A percentile compares a stretch with the other conserved stretches of the same genome.
These are phyloP conservation scores for Eutrema salsugineum DNA, from an alignment of 441 rosid species.

Conservation along the genomic window DNA sequence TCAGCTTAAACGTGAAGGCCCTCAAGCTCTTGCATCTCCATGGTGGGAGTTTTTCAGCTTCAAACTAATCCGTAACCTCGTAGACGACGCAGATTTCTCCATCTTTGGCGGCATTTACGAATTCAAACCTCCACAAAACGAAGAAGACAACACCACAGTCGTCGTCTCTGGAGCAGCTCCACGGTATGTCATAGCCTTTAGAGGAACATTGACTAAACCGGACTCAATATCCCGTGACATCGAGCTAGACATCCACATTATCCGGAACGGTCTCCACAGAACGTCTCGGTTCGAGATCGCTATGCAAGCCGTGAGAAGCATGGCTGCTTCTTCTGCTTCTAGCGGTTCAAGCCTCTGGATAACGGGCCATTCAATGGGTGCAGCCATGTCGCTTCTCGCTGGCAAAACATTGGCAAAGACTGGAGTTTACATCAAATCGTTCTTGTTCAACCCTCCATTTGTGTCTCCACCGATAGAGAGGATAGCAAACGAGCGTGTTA, in stretches of 20 bases:
- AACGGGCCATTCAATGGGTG: constrained; percentile 92
- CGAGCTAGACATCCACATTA: constrained; percentile 58
- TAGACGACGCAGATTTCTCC: constrained; percentile 75
- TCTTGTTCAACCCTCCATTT: constrained; percentile 84
- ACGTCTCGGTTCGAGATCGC: constrained; percentile 78
- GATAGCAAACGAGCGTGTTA: constrained; percentile 62
- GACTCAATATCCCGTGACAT: constrained; percentile 71
- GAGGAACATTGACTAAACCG: constrained; percentile 84
- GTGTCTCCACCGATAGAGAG: constrained; percentile 78
- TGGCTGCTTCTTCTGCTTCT: constrained; percentile 44
- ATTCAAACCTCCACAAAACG: constrained; percentile 39
- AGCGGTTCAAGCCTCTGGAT: constrained; percentile 71
- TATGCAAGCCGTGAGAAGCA: constrained; percentile 63
- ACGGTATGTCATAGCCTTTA: constrained; percentile 63
- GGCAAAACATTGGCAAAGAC: constrained; percentile 81
- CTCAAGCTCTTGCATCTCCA: constrained; percentile 71
- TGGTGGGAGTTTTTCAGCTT: constrained; percentile 91
- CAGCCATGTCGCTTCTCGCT: constrained; percentile 80
- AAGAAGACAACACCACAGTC: background rate
- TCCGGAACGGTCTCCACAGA: constrained; percentile 64
- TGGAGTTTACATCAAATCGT: constrained; percentile 48
- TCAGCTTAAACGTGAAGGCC: constrained; percentile 66
- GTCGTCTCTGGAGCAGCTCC: constrained; percentile 33
- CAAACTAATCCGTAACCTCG: constrained; percentile 52
- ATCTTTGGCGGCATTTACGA: constrained; percentile 83